Conservation (phyloP, 495 filamentous ascomycete genomes). For the Hypoxylon perforatum region DNA sequence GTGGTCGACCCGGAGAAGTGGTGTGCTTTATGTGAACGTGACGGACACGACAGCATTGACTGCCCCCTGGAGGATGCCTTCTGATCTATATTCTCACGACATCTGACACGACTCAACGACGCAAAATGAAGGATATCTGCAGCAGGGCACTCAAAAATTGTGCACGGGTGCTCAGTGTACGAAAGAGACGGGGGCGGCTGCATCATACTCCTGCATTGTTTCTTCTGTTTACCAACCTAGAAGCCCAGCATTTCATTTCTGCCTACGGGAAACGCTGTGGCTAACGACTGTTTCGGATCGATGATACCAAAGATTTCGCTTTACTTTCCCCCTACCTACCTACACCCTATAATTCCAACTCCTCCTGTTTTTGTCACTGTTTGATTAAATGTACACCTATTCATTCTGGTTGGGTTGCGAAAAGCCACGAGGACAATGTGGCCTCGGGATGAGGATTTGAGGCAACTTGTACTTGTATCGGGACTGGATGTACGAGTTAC, state of each 20-base stretch:
- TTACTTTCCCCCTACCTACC: slow-evolving; percentile 14
- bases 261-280: slow-evolving; percentile 23
- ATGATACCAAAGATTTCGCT: slow-evolving; percentile 45
- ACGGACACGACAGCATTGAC: slow-evolving; percentile 95
- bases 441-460: slow-evolving; percentile 5
- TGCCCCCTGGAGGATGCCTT: slow-evolving; percentile 93
- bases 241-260: slow-evolving; percentile 24
- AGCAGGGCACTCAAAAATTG: neutral
- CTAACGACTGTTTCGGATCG: slow-evolving; percentile 44
- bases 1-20: slow-evolving; percentile 87
- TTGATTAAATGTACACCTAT: slow-evolving; percentile 28
- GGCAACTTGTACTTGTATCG: neutral
- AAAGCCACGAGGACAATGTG: slow-evolving; percentile 2
- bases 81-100: slow-evolving; percentile 33
- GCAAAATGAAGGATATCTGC: neutral
- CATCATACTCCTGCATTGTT: slow-evolving; percentile 12
- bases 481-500: slow-evolving; percentile 20
- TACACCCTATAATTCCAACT: slow-evolving; percentile 15
- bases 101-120: slow-evolving; percentile 16
- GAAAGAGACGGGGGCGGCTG: slow-evolving; percentile 1
- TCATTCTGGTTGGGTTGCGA: slow-evolving; percentile 17
- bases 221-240: slow-evolving; percentile 4
- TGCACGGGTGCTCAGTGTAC: slow-evolving; percentile 10
- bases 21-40: slow-evolving; percentile 96
- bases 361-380: no score